phyloP scores from a whole-genome alignment of 1,284 basidiomycete genomes.

The Austroboletus olivaceoglutinosus region DNA sequence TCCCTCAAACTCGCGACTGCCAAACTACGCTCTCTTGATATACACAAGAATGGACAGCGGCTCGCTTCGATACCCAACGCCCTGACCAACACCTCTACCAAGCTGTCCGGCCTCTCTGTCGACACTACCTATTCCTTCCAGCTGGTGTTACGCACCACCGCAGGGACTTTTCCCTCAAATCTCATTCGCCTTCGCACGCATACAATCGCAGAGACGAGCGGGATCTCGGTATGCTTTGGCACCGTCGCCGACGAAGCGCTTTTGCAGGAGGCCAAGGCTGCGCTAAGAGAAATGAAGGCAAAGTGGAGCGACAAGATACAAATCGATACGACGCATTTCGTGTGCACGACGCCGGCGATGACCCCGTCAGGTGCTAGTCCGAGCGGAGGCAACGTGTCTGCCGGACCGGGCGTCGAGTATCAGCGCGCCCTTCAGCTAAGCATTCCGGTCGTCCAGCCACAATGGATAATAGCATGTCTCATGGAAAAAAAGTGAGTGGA shows the following conservation, averaged over 20 bases:
- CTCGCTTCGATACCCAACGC: conserved; percentile 84
- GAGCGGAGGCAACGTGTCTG: conserved; percentile 40
- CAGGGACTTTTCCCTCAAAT: conserved; percentile 85
- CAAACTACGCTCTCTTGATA: conserved; percentile 82
- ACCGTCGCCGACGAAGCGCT: conserved; percentile 75
- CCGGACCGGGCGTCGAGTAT: conserved; percentile 79
- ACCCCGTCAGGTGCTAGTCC: conserved; percentile 61
- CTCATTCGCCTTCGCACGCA: conserved; percentile 81
- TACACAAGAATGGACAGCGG: conserved; percentile 87
- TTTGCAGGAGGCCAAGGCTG: conserved; percentile 75
- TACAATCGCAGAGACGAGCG: conserved; percentile 90
- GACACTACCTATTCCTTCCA: conserved; percentile 92
- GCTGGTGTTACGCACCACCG: conserved; percentile 84
- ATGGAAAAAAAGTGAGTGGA: conserved; percentile 70
- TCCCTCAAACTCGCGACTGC: conserved; percentile 80
- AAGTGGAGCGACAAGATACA: conserved; percentile 88
- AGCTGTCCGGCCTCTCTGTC: conserved; percentile 85
- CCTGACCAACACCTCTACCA: conserved; percentile 80
- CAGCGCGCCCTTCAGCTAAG: conserved; percentile 87
- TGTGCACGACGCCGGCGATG: conserved; percentile 83
- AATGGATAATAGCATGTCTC: conserved; percentile 87
- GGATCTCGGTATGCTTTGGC: conserved; percentile 90
- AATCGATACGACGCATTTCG: conserved; percentile 96
- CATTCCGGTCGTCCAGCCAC: conserved; percentile 87
- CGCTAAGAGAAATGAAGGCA: conserved; percentile 79